phyloP scores from a whole-genome alignment of 2,329 filamentous ascomycete genomes.

The Exophiala mesophila region DNA sequence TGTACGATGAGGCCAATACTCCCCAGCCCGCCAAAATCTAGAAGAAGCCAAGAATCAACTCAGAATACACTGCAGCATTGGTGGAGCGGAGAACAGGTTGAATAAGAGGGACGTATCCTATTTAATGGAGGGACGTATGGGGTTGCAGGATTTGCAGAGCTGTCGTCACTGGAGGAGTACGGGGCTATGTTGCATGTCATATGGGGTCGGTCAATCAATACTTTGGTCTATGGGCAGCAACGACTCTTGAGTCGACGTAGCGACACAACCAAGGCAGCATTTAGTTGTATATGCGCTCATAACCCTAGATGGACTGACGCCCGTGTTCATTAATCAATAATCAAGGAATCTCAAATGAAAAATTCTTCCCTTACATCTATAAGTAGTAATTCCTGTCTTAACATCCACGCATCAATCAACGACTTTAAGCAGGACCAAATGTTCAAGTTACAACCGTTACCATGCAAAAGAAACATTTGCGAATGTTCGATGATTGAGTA shows the following conservation, averaged over 20 bases:
- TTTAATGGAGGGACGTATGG: neutral
- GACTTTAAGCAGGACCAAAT: neutral
- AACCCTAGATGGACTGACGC: neutral
- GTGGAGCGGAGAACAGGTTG: neutral
- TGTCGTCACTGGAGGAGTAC: neutral
- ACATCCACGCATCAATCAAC: neutral
- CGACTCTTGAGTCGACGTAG: neutral
- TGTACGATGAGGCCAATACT: constrained; percentile 1
- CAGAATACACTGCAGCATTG: neutral
- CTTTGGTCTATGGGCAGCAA: neutral
- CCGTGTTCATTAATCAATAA: neutral
- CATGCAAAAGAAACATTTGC: neutral
- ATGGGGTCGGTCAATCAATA: neutral
- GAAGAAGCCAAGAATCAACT: neutral
- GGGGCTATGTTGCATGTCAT: neutral
- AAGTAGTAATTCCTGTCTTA: neutral
- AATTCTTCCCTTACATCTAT: neutral
- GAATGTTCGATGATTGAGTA: no score
- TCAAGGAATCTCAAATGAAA: neutral
- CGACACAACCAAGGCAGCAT: neutral
- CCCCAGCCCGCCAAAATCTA: neutral
- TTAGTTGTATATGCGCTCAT: neutral
- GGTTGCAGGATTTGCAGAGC: neutral
- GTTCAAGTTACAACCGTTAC: neutral
- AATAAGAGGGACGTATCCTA: neutral